phyloP scores from a whole-genome alignment of 345 rosid species.

The Salix udensis region DNA sequence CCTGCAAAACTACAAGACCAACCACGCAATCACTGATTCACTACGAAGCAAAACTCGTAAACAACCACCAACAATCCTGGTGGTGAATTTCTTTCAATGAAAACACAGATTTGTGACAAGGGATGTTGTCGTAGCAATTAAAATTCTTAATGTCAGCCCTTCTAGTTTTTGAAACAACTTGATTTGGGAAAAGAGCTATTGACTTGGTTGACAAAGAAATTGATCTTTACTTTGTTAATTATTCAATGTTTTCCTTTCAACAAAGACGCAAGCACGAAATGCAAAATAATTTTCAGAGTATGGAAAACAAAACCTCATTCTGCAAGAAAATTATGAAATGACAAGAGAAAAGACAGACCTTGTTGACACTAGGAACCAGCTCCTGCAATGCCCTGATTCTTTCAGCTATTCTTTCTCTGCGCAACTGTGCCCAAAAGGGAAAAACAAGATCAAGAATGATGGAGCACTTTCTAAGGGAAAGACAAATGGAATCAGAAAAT shows the following conservation, averaged over 20 bases:
- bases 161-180: neutral
- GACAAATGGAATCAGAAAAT: neutral
- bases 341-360: slow-evolving; percentile 44
- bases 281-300: neutral
- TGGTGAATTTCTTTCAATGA: neutral
- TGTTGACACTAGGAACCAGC: slow-evolving; percentile 95
- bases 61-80: neutral
- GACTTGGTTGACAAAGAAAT: neutral
- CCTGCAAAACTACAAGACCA: neutral
- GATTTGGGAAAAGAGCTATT: neutral
- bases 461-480: neutral
- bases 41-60: neutral
- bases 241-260: neutral
- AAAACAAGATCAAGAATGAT: slow-evolving; percentile 1
- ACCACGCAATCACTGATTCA: neutral
- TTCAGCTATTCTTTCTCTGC: slow-evolving; percentile 97
- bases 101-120: neutral
- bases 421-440: slow-evolving; percentile 54
- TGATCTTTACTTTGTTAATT: neutral
- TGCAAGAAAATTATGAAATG: slow-evolving; percentile 5
- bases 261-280: neutral
- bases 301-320: neutral
- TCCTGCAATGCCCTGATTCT: slow-evolving; percentile 96
- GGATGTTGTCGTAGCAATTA: neutral
- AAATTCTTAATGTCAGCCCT: neutral